These are phyloP conservation scores for Suhomyces pyralidae DNA, from an alignment of 805 yeast genomes.

Conservation along the genomic window DNA sequence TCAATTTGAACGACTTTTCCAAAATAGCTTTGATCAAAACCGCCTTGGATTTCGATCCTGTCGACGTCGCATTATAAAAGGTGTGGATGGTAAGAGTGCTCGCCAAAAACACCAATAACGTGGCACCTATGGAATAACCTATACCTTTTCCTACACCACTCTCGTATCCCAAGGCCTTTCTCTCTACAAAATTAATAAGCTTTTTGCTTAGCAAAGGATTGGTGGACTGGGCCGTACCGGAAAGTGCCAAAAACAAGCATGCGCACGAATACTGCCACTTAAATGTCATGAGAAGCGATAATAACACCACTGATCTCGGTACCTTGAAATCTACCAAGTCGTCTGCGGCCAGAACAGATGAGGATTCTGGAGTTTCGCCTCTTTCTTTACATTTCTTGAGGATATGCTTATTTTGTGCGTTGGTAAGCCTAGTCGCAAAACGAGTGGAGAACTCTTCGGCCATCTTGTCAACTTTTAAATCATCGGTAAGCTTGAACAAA, in stretches of 20 bases:
- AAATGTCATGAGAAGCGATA: slow-evolving; percentile 27
- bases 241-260: slow-evolving; percentile 20
- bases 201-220: slow-evolving; percentile 37
- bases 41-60: slow-evolving; percentile 25
- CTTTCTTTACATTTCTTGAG: slow-evolving; percentile 25
- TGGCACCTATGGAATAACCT: slow-evolving; percentile 40
- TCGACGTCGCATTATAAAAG: slow-evolving; percentile 21
- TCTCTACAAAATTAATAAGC: slow-evolving; percentile 35
- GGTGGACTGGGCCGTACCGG: slow-evolving; percentile 23
- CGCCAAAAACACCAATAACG: slow-evolving; percentile 21
- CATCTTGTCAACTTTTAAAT: slow-evolving; percentile 25
- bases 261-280: slow-evolving; percentile 25
- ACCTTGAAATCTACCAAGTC: slow-evolving; percentile 32
- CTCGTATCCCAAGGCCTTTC: slow-evolving; percentile 22
- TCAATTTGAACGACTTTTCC: slow-evolving; percentile 21
- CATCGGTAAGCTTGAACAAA: slow-evolving; percentile 40
- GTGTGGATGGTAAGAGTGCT: slow-evolving; percentile 22
- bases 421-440: slow-evolving; percentile 3
- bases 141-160: slow-evolving; percentile 31
- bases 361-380: slow-evolving; percentile 17
- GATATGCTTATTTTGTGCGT: slow-evolving; percentile 18
- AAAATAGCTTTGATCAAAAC: slow-evolving; percentile 23
- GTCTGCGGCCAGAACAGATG: slow-evolving; percentile 16
- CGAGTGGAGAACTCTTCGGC: slow-evolving; percentile 19
- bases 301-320: slow-evolving; percentile 17